Percentiles rank a stretch among this genome's conserved stretches.
Evolutionary conservation across 257 asterid species (phyloP).

Genomic region (Apocynum venetum): DNA sequence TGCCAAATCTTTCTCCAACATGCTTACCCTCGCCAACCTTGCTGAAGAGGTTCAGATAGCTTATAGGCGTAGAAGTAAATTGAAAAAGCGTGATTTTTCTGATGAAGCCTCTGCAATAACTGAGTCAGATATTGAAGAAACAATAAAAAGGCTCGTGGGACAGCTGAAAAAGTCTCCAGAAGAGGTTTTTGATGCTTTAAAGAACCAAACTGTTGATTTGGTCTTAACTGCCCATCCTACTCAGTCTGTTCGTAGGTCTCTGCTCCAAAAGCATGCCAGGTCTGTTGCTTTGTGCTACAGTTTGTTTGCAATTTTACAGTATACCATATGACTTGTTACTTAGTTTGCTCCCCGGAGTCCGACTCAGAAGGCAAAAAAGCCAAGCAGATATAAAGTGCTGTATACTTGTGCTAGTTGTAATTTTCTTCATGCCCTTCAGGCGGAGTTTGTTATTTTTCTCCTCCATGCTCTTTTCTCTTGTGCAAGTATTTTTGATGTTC

Average conservation of each 20-base stretch:
- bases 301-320: neutral
- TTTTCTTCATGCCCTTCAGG: neutral
- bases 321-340: neutral
- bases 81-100: slow-evolving; percentile 67
- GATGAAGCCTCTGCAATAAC: slow-evolving; percentile 94
- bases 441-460: neutral
- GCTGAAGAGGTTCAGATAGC: slow-evolving; percentile 99
- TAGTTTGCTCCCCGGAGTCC: neutral
- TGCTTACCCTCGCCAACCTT: slow-evolving; percentile 89
- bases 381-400: neutral
- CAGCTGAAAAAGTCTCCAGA: slow-evolving; percentile 70
- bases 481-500: neutral
- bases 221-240: slow-evolving; percentile 94
- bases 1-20: slow-evolving; percentile 85
- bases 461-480: neutral
- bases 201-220: slow-evolving; percentile 87
- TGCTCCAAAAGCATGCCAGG: slow-evolving; percentile 97
- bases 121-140: slow-evolving; percentile 93
- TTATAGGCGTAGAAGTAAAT: slow-evolving; percentile 73
- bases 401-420: neutral
- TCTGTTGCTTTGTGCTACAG: slow-evolving; percentile 23
- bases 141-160: slow-evolving; percentile 80
- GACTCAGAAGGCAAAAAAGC: too few species aligned
- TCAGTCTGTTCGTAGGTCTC: slow-evolving; percentile 90
- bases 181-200: slow-evolving; percentile 82